A percentile compares a stretch with the other conserved stretches of the same genome.
phyloP scores from a whole-genome alignment of 2,329 filamentous ascomycete genomes.

The Cercospora sojina region DNA sequence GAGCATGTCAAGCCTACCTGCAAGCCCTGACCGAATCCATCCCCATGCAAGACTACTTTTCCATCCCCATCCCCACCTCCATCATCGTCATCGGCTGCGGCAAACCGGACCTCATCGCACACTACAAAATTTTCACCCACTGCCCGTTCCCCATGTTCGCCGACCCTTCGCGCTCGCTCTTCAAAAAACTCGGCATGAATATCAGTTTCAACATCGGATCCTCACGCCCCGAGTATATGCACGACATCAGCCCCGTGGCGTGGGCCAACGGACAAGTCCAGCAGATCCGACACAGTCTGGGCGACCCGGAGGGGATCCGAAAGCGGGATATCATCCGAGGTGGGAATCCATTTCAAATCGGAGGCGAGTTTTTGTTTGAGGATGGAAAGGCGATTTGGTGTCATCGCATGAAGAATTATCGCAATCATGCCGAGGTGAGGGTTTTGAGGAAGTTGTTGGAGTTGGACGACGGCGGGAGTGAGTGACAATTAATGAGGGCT shows the following conservation, averaged over 20 bases:
- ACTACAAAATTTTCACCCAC: constrained; percentile 39
- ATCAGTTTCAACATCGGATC: constrained; percentile 37
- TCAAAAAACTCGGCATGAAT: constrained; percentile 40
- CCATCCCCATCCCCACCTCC: constrained; percentile 38
- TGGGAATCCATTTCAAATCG: constrained; percentile 42
- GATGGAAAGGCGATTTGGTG: constrained; percentile 45
- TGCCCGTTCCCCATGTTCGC: constrained; percentile 43
- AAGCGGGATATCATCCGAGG: constrained; percentile 37
- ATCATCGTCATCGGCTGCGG: constrained; percentile 44
- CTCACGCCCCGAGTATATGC: constrained; percentile 40
- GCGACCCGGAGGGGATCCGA: constrained; percentile 35
- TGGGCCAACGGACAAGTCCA: constrained; percentile 38
- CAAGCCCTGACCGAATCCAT: constrained; percentile 38
- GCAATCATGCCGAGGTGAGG: constrained; percentile 41
- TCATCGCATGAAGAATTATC: constrained; percentile 43
- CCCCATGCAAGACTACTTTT: constrained; percentile 39
- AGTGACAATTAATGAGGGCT: constrained; percentile 12
- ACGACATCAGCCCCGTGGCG: constrained; percentile 34
- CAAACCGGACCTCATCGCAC: constrained; percentile 38
- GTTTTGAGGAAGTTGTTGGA: constrained; percentile 40
- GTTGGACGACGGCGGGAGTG: too few species aligned
- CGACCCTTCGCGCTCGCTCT: constrained; percentile 38
- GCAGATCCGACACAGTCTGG: constrained; percentile 30
- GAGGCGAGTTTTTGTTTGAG: constrained; percentile 45
- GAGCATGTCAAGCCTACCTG: constrained; percentile 43